Conservation (phyloP, 805 yeast genomes). For the Tetrapisispora namnaoensis region DNA sequence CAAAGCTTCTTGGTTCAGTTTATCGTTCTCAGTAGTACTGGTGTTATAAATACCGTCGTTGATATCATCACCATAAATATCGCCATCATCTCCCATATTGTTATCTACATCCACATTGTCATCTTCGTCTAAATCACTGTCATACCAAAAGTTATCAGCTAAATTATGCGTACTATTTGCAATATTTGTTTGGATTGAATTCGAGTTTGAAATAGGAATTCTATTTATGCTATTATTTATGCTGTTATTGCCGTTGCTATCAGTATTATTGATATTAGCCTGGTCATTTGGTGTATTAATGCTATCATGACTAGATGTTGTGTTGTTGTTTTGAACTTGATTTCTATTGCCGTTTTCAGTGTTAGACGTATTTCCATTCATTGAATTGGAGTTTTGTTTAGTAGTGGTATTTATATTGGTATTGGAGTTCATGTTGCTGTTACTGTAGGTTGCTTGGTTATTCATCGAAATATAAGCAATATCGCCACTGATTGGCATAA, state of each 20-base stretch:
- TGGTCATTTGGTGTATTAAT: slow-evolving; percentile 1
- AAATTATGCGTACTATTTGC: slow-evolving; percentile 40
- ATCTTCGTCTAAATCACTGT: slow-evolving; percentile 56
- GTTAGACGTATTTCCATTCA: background rate
- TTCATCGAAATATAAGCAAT: slow-evolving; percentile 35
- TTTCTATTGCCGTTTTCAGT: background rate
- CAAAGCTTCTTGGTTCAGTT: slow-evolving; percentile 3
- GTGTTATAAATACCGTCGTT: slow-evolving; percentile 20
- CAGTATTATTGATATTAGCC: slow-evolving; percentile 1
- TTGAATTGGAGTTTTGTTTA: background rate
- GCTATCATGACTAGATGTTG: slow-evolving; percentile 7
- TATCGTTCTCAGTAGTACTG: background rate
- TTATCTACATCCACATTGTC: slow-evolving; percentile 39
- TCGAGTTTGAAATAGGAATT: slow-evolving; percentile 4
- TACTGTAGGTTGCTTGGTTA: background rate
- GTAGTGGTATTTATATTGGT: background rate
- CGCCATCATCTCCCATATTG: slow-evolving; percentile 35
- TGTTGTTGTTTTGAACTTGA: background rate
- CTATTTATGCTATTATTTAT: slow-evolving; percentile 5
- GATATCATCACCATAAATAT: slow-evolving; percentile 33
- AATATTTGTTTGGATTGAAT: slow-evolving; percentile 7
- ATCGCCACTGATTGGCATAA: slow-evolving; percentile 63
- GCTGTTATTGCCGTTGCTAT: background rate
- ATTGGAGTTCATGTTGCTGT: background rate
- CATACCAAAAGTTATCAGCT: slow-evolving; percentile 82